These are phyloP conservation scores for Xylaria sp. DNA, from an alignment of 2,329 filamentous ascomycete species.

Conservation along the genomic window DNA sequence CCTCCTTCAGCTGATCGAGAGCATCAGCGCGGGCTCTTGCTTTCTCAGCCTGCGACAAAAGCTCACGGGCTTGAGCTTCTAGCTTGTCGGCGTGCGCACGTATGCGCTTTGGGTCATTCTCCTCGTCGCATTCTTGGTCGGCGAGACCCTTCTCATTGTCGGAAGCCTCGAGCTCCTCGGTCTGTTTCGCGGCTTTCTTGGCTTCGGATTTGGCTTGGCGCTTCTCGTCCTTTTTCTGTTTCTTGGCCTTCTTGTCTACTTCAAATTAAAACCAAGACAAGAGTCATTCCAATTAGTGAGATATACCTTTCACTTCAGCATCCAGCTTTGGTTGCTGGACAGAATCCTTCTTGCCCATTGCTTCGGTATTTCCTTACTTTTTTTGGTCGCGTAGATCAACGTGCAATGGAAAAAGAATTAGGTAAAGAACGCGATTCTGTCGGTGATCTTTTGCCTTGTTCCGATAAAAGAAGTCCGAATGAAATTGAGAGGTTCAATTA, in stretches of 20 bases:
- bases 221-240: conserved; percentile 33
- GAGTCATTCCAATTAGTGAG: too few species aligned
- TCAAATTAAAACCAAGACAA: conserved; percentile 8
- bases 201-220: conserved; percentile 34
- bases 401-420: not conserved
- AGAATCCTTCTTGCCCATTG: conserved; percentile 23
- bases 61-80: conserved; percentile 37
- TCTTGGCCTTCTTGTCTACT: conserved; percentile 29
- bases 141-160: conserved; percentile 32
- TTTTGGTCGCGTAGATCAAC: not conserved
- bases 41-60: conserved; percentile 39
- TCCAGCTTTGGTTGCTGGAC: conserved; percentile 24
- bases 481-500: too few species aligned
- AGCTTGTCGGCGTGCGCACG: conserved; percentile 38
- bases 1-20: conserved; percentile 26
- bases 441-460: too few species aligned
- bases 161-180: conserved; percentile 31
- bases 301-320: conserved; percentile 24
- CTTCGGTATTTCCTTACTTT: conserved; percentile 19
- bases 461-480: too few species aligned
- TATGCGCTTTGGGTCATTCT: conserved; percentile 37
- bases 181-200: conserved; percentile 35
- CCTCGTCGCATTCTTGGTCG: conserved; percentile 30
- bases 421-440: too few species aligned
- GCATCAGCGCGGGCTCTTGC: conserved; percentile 28